Base-by-base conservation (phyloP, 139 green algal genomes). In the Picochlorum sp. region DNA sequence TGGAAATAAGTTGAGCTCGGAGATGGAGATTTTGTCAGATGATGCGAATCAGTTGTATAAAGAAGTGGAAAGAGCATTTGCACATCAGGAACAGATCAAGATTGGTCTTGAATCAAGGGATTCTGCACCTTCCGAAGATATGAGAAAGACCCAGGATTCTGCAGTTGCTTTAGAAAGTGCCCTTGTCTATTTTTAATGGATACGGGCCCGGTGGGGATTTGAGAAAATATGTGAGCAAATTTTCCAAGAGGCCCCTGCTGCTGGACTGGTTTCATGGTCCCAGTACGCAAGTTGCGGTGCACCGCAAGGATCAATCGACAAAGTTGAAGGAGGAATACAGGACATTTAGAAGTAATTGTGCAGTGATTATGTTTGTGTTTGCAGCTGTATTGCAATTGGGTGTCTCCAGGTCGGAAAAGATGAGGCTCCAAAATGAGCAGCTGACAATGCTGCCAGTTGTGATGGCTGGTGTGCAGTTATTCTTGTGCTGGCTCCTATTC, bases 251-350 rank as follows among this genome's bases (percentile, higher is more conserved):
- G 15, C 84, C 86, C 6, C 57, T 63, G 24, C 77, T 92, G 63
- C 70, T 95, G 50, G 60, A 61, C 10, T 49, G 79, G 49, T 71
- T 95, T 49, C 58, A 91, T 45, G 87, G 87, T 0, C 54, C 49
- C 16, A 57, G 73, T 58, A 82, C 65, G 15, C 77, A 79, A 38
- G 51, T 89, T 28, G 73, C 93, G 24, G 73, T 79, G 1, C 26
- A 83, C 21, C 65, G 63, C 24, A 57, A 68, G 63, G 71, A 78
- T 60, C 56, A 78, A 55, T 70, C 50, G 41, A 62, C 66, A 23
- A 50, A 62, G 45, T 73, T 97, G 24, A 93, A 94, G 69, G 83
- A 95, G 66, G 88, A 97, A 69, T 97, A 97, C 72, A 85, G 95
- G 61, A 20, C 63, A 3, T 97, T 96, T 72, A 64, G 91, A 0